Evolutionary conservation across 148 eudicot genomes (phyloP), one percentile per base, ranked within the genome.

Genomic region (Heliamphora exappendiculata): DNA sequence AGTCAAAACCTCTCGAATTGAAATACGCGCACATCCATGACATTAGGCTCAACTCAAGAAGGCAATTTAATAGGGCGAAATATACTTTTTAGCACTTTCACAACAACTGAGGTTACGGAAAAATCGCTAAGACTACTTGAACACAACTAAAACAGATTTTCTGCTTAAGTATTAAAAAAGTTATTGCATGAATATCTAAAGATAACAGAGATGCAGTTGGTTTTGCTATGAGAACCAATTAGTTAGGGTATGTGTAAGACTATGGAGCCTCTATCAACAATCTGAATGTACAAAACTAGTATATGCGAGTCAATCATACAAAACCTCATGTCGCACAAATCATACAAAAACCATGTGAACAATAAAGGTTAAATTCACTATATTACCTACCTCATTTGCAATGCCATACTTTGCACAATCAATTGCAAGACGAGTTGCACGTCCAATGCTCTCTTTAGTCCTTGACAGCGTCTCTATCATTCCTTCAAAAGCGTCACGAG

Each of bases 401-500:
- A 95, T 92, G 65, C 98, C 98, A 82, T 89, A 83, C 82, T 92
- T 95, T 47, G 98, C 98, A 91, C 98, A 95, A 79, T 95, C 97
- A 81, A 95, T 86, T 77, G 98, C 97, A 73, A 90, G 98, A 70
- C 98, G 94, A 47, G 98, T 95, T 55, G 98, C 98, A 83, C 98
- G 98, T 2, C 97, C 97, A 79, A 95, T 95, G 81, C 98, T 95
- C 77, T 95, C 98, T 84, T 91, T 92, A 68, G 98, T 95, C 89
- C 98, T 88, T 70, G 98, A 91, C 72, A 95, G 81, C 57, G 98
- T 95, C 86, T 95, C 98, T 82, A 95, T 91, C 98, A 95, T 95
- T 73, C 98, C 98, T 84, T 95, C 98, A 82, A 95, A 95, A 80
- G 98, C 94, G 87, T 95, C 99, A 71, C 99, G 97, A 65, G 96